phyloP scores from a whole-genome alignment of 805 yeast genomes.

The Candida qinlingensis region DNA sequence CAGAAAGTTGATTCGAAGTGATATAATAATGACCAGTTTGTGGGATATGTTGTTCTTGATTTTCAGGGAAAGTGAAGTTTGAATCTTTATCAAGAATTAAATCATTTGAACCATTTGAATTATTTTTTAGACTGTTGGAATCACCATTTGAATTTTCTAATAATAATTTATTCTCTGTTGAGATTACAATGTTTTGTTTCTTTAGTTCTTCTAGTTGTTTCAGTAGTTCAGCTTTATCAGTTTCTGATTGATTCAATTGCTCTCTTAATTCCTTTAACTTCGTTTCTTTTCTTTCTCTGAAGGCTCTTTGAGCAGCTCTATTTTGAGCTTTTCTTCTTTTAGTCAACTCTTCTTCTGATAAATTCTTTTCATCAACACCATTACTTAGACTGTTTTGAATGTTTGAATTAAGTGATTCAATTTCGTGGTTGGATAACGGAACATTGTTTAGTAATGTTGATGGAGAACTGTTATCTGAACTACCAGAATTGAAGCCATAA shows the following conservation, averaged over 20 bases:
- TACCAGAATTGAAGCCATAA: constrained; percentile 3
- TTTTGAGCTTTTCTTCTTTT: constrained; percentile 80
- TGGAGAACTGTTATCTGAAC: constrained; percentile 21
- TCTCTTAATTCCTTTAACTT: constrained; percentile 71
- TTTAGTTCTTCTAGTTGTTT: constrained; percentile 47
- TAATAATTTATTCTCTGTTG: constrained; percentile 57
- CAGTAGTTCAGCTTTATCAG: constrained; percentile 40
- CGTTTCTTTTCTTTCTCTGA: constrained; percentile 87
- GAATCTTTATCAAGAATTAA: not conserved
- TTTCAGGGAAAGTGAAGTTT: constrained; percentile 11
- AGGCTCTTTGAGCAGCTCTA: constrained; percentile 96
- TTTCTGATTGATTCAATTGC: constrained; percentile 53
- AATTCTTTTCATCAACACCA: constrained; percentile 53
- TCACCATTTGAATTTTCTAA: constrained; percentile 25
- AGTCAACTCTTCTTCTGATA: constrained; percentile 56
- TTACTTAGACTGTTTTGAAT: constrained; percentile 76
- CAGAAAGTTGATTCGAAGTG: constrained; percentile 18
- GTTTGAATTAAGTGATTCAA: constrained; percentile 52
- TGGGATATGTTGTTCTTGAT: not conserved
- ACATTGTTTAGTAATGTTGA: constrained; percentile 6
- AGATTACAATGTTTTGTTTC: constrained; percentile 49
- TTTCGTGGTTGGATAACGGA: constrained; percentile 19
- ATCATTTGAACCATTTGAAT: constrained; percentile 7
- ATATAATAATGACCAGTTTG: constrained; percentile 4
- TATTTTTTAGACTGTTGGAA: not conserved